Evolutionary conservation across 2,329 filamentous ascomycete species (phyloP).

Genomic region (Aspergillus pseudoglaucus): DNA sequence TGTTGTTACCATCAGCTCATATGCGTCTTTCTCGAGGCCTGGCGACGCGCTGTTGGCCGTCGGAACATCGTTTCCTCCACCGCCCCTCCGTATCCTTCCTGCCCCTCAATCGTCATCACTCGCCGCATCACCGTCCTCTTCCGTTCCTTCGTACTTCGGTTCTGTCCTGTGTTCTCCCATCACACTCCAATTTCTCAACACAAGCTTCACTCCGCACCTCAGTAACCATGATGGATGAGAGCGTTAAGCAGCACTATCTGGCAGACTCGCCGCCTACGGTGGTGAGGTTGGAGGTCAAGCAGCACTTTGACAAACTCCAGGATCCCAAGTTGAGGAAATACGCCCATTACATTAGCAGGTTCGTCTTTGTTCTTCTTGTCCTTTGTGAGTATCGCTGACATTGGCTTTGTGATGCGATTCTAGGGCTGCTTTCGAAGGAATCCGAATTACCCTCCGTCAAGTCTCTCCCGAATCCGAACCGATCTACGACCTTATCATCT

Average conservation of each 20-base stretch:
- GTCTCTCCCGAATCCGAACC: conserved; percentile 73
- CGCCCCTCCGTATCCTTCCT: conserved; percentile 10
- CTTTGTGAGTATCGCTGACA: not conserved
- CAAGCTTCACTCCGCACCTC: conserved; percentile 8
- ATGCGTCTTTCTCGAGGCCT: conserved; percentile 17
- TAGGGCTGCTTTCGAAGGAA: conserved; percentile 71
- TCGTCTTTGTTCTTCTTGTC: conserved; percentile 3
- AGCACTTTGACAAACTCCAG: conserved; percentile 69
- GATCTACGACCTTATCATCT: conserved; percentile 74
- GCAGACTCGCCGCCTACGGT: conserved; percentile 86
- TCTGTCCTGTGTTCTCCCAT: conserved; percentile 10
- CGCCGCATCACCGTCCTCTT: conserved; percentile 7
- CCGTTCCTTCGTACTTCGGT: conserved; percentile 7
- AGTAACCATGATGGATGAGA: conserved; percentile 31
- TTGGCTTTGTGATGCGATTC: conserved; percentile 1
- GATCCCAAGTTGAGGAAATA: conserved; percentile 70
- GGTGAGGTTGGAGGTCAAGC: conserved; percentile 81
- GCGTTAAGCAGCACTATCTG: conserved; percentile 61
- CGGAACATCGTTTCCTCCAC: conserved; percentile 13
- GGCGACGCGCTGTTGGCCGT: conserved; percentile 12
- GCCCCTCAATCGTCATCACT: conserved; percentile 11
- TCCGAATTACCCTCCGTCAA: conserved; percentile 71
- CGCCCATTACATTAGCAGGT: conserved; percentile 79
- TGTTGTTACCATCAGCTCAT: not conserved
- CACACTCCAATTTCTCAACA: conserved; percentile 7